Evolutionary conservation across 2,329 filamentous ascomycete genomes (phyloP), one percentile per base, ranked within the genome.

Genomic region (Cylindrodendrum hubeiense): DNA sequence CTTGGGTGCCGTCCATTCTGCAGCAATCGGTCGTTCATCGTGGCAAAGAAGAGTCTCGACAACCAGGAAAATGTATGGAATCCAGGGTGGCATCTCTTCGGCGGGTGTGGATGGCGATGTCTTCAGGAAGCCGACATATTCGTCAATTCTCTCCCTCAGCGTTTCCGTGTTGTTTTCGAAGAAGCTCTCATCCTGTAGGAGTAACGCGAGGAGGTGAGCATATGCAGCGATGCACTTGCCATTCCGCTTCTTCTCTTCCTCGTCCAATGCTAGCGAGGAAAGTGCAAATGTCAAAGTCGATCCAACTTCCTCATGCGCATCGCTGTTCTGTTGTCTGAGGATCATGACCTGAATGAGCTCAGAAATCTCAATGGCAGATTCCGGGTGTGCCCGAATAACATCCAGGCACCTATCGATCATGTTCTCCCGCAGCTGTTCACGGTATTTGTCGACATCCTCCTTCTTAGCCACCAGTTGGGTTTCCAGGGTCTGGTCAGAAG

Each of bases 381-480:
- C 90, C 15, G 95, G 91, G 72, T 98, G 95, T 39, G 91, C 91
- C 77, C 95, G 92, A 57, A 99, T 90, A 34, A 98, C 90, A 74
- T 98, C 95, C 22, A 99, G 84, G 69, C 93, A 97, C 63, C 94
- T 92, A 72, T 98, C 95, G 64, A 98, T 95, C 59, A 98, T 81
- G 60, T 93, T 91, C 21, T 89, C 85, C 41, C 93, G 89, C 43
- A 98, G 84, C n/a, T 85, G 86, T 5, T 87, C 85, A 49, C 96
- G 90, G 77, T 93, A 88, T 34, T 88, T 87, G 67, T 97, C 93
- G 7, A 99, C 84, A 69, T 94, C 91, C 63, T 98, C 93, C 62
- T 94, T 85, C 0, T 92, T 73, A 26, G 69, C 69, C 52, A 74
- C 56, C 24, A 73, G 63, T 15, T 71, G 37, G 13, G 41, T 44